Evolutionary conservation across 176 grass and related monocot genomes (phyloP), one percentile per base, ranked within the genome.

Genomic region (Hyparrhenia diplandra): DNA sequence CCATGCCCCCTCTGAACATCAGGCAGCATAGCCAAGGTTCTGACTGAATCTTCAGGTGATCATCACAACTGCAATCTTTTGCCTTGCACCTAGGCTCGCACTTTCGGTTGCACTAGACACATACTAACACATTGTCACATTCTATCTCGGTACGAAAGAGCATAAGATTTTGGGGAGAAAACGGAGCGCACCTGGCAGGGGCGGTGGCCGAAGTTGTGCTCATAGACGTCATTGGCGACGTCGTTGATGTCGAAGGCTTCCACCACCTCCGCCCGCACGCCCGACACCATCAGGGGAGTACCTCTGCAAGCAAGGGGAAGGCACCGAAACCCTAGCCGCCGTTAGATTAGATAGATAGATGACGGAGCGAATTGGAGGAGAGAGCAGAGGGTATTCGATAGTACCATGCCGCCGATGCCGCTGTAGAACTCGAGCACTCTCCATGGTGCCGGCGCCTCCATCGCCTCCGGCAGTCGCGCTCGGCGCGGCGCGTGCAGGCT

Each of bases 341-440:
- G 60, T 78, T 79, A 88, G 73, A 75, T 58, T 83, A 83, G 68
- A 71, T 60, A n/a, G 36, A 64, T 59, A 23, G 36, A 64, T 60
- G 20, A 7, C 2, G 20, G 45, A 35, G 12, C 10, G 40, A 42
- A 27, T 27, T 0, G 40, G 32, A 37, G 45, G 14, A 8, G 59
- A 49, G 24, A 32, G 20, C 62, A 74, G n/a, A n/a, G 32, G 43
- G 67, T 55, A 13, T 63, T 13, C 57, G 52, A 21, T 31, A 69
- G 12, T 69, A 94, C 95, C 95, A 98, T 93, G 80, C 90, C 92
- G 43, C 95, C 95, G 69, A 98, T 88, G 37, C 92, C 95, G 84
- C 95, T 98, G 88, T 98, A 98, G 92, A 98, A 98, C 90, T 98
- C 95, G 70, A 98, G 92, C 40, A 94, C 61, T 60, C 92, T 86